Conservation (phyloP, 805 yeast species). For the Brettanomyces bruxellensis region DNA sequence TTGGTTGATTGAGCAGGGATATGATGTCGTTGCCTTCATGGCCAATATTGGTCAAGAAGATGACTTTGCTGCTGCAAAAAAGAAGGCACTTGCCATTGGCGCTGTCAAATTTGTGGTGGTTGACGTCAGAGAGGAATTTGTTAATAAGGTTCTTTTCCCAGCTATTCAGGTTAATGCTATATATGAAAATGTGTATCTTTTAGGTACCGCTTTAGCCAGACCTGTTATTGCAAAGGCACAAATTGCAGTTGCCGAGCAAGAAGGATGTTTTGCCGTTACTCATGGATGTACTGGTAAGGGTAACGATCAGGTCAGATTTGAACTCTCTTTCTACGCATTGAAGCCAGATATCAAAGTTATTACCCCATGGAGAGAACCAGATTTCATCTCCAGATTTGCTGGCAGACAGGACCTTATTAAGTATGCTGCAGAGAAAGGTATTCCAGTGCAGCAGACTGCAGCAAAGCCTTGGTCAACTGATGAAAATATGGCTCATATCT, state of each 20-base stretch:
- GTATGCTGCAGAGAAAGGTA: slow-evolving; percentile 85
- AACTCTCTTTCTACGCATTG: slow-evolving; percentile 91
- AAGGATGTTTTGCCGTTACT: slow-evolving; percentile 97
- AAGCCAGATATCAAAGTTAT: slow-evolving; percentile 95
- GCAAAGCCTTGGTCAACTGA: slow-evolving; percentile 99
- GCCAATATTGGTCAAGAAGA: slow-evolving; percentile 99
- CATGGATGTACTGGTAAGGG: slow-evolving; percentile 99
- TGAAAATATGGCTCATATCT: slow-evolving; percentile 98
- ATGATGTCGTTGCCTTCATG: slow-evolving; percentile 96
- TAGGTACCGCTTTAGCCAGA: slow-evolving; percentile 97
- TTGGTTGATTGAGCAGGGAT: slow-evolving; percentile 96
- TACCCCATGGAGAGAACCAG: slow-evolving; percentile 99
- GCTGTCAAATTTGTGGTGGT: slow-evolving; percentile 91
- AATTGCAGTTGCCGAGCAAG: slow-evolving; percentile 91
- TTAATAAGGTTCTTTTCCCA: slow-evolving; percentile 86
- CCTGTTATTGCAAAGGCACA: slow-evolving; percentile 99
- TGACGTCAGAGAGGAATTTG: slow-evolving; percentile 93
- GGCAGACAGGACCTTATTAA: slow-evolving; percentile 96
- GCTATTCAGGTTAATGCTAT: slow-evolving; percentile 97
- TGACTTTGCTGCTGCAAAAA: slow-evolving; percentile 95
- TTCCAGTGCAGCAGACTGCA: slow-evolving; percentile 94
- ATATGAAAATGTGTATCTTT: slow-evolving; percentile 91
- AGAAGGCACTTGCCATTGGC: slow-evolving; percentile 93
- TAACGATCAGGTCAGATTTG: slow-evolving; percentile 98
- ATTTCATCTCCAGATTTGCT: slow-evolving; percentile 87